A percentile compares a stretch with the other conserved stretches of the same genome.
These are phyloP conservation scores for Solanum verrucosum DNA, from an alignment of 257 asterid genomes.

Conservation along the genomic window DNA sequence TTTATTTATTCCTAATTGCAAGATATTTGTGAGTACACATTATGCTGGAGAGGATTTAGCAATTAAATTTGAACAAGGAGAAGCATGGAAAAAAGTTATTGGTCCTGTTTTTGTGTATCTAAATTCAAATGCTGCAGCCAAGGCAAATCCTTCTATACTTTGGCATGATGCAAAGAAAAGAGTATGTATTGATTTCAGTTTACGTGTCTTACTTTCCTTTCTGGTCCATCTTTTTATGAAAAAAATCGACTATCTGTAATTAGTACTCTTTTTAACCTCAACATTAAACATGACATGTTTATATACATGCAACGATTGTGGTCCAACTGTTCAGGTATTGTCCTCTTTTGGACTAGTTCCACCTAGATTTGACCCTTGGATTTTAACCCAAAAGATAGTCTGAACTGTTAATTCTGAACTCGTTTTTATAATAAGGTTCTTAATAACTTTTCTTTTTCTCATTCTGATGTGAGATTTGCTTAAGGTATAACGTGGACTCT, in stretches of 20 bases:
- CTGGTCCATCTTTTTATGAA: accelerated
- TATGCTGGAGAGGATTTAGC: conserved; percentile 51
- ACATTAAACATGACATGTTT: not conserved
- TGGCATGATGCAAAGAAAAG: conserved; percentile 54
- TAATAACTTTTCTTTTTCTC: too few relatives aligned
- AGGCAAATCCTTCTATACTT: conserved; percentile 26
- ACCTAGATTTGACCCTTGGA: not conserved
- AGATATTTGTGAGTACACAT: conserved; percentile 63
- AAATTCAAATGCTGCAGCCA: conserved; percentile 30
- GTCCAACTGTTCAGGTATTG: not conserved
- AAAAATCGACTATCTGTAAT: accelerated
- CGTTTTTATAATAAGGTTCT: not conserved
- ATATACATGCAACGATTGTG: too few relatives aligned
- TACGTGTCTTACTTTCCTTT: not conserved
- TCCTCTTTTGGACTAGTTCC: accelerated
- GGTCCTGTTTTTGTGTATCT: conserved; percentile 54
- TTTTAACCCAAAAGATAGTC: not conserved
- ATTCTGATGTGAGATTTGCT: too few relatives aligned
- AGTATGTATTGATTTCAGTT: conserved; percentile 11
- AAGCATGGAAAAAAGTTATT: conserved; percentile 60
- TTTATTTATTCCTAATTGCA: not conserved
- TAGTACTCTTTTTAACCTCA: not conserved
- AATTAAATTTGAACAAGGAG: conserved; percentile 27
- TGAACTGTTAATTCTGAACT: not conserved
- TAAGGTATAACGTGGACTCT: too few relatives aligned